Base-by-base conservation (phyloP, 441 rosid species). In the Bruguiera hainesii region DNA sequence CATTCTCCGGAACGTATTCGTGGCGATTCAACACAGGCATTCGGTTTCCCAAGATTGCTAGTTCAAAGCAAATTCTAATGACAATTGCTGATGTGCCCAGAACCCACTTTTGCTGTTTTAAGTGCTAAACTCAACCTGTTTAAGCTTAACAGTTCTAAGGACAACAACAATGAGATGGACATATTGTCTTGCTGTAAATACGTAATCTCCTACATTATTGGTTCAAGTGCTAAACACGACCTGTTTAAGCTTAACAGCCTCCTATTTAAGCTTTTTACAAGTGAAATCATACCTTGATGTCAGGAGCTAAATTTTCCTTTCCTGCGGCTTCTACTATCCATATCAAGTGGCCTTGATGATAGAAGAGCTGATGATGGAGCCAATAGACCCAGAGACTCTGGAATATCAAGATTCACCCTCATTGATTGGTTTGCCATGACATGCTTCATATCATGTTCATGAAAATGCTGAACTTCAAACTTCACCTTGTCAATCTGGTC, bases 301-400 rank as follows among this genome's bases (percentile, higher is more conserved):
- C 13, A 31, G 61, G 67, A 63, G 25, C 81, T 83, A 89, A 42
- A 84, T 60, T 81, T 89, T 76, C 87, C 85, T 76, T 84, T 93
- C 31, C 87, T 82, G 52, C 89, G 93, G 77, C 84, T 85, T 58
- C 87, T 73, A 7, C 66, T 76, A 60, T 88, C 98, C 64, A 86
- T 76, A 79, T 87, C 97, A 60, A 76, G 68, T n/a, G 87, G 83
- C 75, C 88, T 88, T 59, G 91, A 77, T 21, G 90, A 83, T 46
- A 93, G 78, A 46, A 69, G 68, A 28, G 75, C 75, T 6, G 80
- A 89, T 48, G 80, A 68, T 65, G 84, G 89, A 28, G 84, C 69
- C 61, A 81, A 82, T 18, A 94, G 42, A 68, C 97, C 98, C 75
- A 89, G 75, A 53, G 99, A 91, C 76, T 89, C 97, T 20, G 98